Base-by-base conservation (phyloP, 1,284 basidiomycete species). In the Ustilago trichophora region DNA sequence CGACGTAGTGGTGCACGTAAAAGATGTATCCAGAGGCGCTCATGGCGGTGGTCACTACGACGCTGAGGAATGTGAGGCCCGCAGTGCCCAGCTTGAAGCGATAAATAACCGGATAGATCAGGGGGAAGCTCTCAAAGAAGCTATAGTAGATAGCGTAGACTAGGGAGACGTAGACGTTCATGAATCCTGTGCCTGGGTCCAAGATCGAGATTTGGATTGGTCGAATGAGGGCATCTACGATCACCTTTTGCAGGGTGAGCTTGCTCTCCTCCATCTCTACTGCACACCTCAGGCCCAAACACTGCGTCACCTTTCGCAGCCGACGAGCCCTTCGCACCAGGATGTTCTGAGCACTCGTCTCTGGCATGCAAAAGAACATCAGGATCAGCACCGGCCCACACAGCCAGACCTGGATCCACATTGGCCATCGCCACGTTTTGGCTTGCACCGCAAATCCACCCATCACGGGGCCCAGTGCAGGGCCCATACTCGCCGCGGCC, bases 391-490 rank as follows among this genome's bases (percentile, higher is more conserved):
- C 51, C 12, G 76, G 60, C 15, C 78, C 81, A 33, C 59, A 66
- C n/a, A 77, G 49, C 54, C 70, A 75, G 7, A 80, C 52, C 64
- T 81, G 67, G 8, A 73, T 66, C 75, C 76, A 82, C 52, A 62
- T 16, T 0, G 58, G 31, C 82, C 82, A 83, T 43, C 74, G 59
- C 80, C 81, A 83, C 4, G 75, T 75, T 8, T 73, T 58, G 6
- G 53, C 49, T 29, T 76, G 54, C 13, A 72, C 67, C 0, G 77
- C 76, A 38, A 77, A 82, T 9, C 70, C 63, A 4, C 73, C 52
- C 16, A 82, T 45, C 3, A 69, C 9, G 4, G 69, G 69, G 4
- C 69, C 69, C 11, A 72, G 21, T 16, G 76, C 63, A 3, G 81
- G 80, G 13, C 78, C 79, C 16, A 51, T 46, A 27, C 37, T 40